Evolutionary conservation across 2,329 filamentous ascomycete species (phyloP).

Genomic region (Corynespora cassiicola): DNA sequence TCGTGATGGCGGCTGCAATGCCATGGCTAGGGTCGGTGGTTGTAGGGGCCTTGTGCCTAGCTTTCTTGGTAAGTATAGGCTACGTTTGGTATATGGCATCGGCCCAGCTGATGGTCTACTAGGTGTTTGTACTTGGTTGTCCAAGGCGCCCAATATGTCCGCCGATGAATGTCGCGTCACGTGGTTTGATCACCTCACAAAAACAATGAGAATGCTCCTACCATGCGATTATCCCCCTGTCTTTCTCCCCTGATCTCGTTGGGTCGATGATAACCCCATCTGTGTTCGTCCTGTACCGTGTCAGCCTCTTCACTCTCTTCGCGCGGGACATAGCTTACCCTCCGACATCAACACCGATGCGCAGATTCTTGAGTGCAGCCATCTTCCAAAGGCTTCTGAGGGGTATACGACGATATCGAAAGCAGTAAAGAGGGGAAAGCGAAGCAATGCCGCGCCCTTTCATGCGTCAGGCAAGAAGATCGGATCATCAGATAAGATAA

Average conservation of each 20-base stretch:
- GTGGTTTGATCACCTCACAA: conserved; percentile 2
- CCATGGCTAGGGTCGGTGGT: conserved; percentile 46
- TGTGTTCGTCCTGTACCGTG: conserved; percentile 38
- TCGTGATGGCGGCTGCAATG: conserved; percentile 41
- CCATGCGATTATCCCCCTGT: conserved; percentile 43
- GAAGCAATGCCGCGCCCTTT: too few relatives aligned
- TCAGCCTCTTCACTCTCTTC: too few relatives aligned
- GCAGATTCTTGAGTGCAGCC: conserved; percentile 29
- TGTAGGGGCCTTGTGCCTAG: conserved; percentile 47
- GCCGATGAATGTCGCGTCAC: conserved; percentile 10
- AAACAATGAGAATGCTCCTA: conserved; percentile 17
- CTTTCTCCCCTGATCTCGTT: conserved; percentile 27
- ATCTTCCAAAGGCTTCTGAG: too few relatives aligned
- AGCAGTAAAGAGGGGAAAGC: too few relatives aligned
- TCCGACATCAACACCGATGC: conserved; percentile 54
- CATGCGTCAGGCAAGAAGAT: too few relatives aligned
- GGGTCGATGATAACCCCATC: conserved; percentile 46
- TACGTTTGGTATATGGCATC: too few relatives aligned
- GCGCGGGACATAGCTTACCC: conserved; percentile 41
- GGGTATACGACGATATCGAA: too few relatives aligned
- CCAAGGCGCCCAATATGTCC: neutral
- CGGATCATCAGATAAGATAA: too few relatives aligned
- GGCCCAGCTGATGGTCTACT: too few relatives aligned
- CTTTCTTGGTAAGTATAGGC: neutral
- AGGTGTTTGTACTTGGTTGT: too few relatives aligned